Base-by-base conservation (phyloP, 2,329 filamentous ascomycete genomes). In the Thermomyces lanuginosus region DNA sequence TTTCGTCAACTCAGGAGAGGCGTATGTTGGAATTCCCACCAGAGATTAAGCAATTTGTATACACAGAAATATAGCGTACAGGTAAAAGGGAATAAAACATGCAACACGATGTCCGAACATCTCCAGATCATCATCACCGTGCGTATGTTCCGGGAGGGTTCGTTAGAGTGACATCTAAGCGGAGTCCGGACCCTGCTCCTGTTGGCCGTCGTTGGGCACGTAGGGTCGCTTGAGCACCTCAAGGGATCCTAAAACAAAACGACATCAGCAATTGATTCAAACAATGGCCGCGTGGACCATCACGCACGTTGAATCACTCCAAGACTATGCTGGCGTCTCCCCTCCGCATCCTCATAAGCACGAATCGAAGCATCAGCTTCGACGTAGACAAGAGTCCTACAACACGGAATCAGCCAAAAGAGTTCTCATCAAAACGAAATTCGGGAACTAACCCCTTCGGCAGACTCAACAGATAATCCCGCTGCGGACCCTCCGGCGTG, bases 281-380 rank as follows among this genome's bases (percentile, higher is more conserved):
- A n/a, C n/a, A n/a, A n/a, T n/a, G n/a, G n/a, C n/a, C n/a, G n/a
- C n/a, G n/a, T n/a, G n/a, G n/a, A n/a, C n/a, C n/a, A n/a, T n/a
- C n/a, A 42, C 79, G 46, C 72, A 92, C 86, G 75, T 60, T 92
- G 82, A 26, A 76, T 54, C 43, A 95, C 63, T 54, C 62, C 84
- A 45, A 93, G 51, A 26, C 58, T 47, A 29, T 55, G 68, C 20
- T 47, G 39, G 42, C 60, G 68, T 54, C 75, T 75, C 49, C 80
- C 80, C 24, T 89, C 77, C 31, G 60, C 49, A 40, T 77, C 73
- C 39, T 76, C 67, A 48, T 71, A 86, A 22, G 53, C 60, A 40
- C 58, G 64, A 58, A 86, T 72, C 38, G 58, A 60, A 35, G 76
- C 77, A 35, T 93, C 81, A 22, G 78, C 84, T 53, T 95, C 86